Evolutionary conservation across 306 rosid species (phyloP).

Genomic region (Vigna hirtella): DNA sequence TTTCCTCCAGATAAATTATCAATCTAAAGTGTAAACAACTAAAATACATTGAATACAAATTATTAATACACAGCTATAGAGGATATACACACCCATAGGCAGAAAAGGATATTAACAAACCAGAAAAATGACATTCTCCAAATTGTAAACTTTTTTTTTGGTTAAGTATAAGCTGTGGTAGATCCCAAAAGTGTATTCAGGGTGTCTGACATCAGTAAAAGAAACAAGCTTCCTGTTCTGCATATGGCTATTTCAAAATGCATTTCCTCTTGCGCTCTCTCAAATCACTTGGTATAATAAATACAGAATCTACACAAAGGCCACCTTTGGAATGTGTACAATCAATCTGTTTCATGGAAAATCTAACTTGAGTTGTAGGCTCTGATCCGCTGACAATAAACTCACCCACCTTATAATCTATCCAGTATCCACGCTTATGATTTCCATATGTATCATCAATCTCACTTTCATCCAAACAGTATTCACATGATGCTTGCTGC

Average conservation of each 20-base stretch:
- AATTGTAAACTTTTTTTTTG: slow-evolving; percentile 42
- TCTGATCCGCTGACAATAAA: slow-evolving; percentile 65
- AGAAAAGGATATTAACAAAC: slow-evolving; percentile 23
- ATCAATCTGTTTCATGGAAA: slow-evolving; percentile 95
- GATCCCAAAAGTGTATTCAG: slow-evolving; percentile 43
- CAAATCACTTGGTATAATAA: slow-evolving; percentile 69
- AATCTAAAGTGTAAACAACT: slow-evolving; percentile 33
- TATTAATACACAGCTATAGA: slow-evolving; percentile 42
- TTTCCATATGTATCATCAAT: slow-evolving; percentile 57
- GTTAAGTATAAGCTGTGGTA: slow-evolving; percentile 44
- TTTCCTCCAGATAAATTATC: neutral
- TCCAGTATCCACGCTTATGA: slow-evolving; percentile 87
- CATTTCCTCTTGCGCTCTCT: slow-evolving; percentile 59
- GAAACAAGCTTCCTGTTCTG: slow-evolving; percentile 38
- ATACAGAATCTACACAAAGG: slow-evolving; percentile 84
- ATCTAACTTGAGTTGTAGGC: slow-evolving; percentile 72
- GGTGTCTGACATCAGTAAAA: slow-evolving; percentile 39
- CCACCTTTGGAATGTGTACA: slow-evolving; percentile 93
- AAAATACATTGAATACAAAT: slow-evolving; percentile 34
- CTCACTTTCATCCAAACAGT: slow-evolving; percentile 72
- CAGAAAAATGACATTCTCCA: slow-evolving; percentile 48
- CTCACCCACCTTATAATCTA: slow-evolving; percentile 95
- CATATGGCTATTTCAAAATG: slow-evolving; percentile 50
- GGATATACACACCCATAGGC: slow-evolving; percentile 44
- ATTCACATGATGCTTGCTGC: slow-evolving; percentile 67